phyloP scores from a whole-genome alignment of 164 flowering plant species.

The Saururus chinensis region DNA sequence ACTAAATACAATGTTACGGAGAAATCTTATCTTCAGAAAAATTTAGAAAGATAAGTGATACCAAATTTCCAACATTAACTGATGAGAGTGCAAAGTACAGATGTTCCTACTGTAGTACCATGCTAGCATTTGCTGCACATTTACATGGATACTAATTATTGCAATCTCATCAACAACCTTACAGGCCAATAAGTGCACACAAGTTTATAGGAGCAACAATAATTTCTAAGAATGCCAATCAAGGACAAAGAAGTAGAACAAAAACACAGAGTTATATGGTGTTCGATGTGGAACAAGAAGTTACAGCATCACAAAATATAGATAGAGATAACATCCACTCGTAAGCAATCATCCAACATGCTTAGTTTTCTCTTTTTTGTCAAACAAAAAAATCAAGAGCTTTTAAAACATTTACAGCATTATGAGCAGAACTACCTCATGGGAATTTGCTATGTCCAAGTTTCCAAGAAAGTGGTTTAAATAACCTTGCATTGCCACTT shows the following conservation, averaged over 20 bases:
- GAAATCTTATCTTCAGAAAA: no score
- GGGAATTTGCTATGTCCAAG: slow-evolving; percentile 80
- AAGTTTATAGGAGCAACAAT: not conserved
- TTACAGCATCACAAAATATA: no score
- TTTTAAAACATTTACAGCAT: no score
- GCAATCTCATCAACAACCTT: not conserved
- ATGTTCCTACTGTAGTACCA: not conserved
- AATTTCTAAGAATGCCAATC: not conserved
- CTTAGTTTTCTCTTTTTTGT: not conserved
- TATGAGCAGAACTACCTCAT: slow-evolving; percentile 46
- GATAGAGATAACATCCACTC: no score
- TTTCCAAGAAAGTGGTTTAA: slow-evolving; percentile 87
- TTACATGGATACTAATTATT: not conserved
- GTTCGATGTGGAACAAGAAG: not conserved
- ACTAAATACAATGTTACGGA: no score
- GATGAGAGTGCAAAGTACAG: not conserved
- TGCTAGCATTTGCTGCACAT: not conserved
- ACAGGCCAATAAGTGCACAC: not conserved
- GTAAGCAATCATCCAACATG: not conserved
- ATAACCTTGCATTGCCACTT: slow-evolving; percentile 93
- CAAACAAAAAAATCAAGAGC: not conserved
- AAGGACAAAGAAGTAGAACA: not conserved
- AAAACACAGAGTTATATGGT: not conserved
- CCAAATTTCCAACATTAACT: not conserved
- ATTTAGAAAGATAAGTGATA: no score